Percentiles rank a stretch among this genome's conserved stretches.
phyloP scores from a whole-genome alignment of 2,329 filamentous ascomycete species.

The Sporothrix inflata region DNA sequence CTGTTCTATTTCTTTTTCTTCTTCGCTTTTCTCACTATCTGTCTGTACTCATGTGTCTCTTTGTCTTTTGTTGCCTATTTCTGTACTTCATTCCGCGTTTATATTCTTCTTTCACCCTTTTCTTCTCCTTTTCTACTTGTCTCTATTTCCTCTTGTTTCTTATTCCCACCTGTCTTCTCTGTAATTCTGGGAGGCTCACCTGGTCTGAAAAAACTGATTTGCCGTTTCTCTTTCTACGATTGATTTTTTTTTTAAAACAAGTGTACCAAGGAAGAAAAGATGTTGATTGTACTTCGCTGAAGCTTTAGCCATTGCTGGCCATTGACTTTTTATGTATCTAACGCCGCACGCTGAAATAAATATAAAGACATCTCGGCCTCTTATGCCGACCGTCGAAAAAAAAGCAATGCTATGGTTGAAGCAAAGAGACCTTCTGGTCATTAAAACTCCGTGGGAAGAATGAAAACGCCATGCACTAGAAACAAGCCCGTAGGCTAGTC shows the following conservation, averaged over 20 bases:
- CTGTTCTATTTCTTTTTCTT: neutral
- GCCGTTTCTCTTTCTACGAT: neutral
- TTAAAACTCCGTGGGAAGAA: neutral
- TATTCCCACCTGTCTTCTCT: neutral
- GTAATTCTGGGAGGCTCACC: neutral
- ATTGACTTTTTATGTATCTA: too few species aligned
- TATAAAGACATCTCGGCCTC: too few species aligned
- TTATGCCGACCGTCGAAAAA: neutral
- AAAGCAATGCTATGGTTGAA: neutral
- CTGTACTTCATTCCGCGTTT: neutral
- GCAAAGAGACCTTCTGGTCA: neutral
- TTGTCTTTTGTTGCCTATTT: slow-evolving; percentile 7
- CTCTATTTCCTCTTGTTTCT: slow-evolving; percentile 14
- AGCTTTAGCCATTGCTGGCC: too few species aligned
- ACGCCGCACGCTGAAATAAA: too few species aligned
- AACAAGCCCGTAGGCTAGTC: neutral
- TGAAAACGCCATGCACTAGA: neutral
- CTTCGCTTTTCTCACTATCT: neutral
- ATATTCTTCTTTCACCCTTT: neutral
- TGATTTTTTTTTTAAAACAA: neutral
- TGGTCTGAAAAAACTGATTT: neutral
- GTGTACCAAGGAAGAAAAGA: neutral
- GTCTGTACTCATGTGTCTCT: slow-evolving; percentile 3
- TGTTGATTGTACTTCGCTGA: neutral
- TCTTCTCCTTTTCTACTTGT: neutral